Evolutionary conservation across 768 basidiomycete genomes (phyloP).

Genomic region (Boletus coccyginus): DNA sequence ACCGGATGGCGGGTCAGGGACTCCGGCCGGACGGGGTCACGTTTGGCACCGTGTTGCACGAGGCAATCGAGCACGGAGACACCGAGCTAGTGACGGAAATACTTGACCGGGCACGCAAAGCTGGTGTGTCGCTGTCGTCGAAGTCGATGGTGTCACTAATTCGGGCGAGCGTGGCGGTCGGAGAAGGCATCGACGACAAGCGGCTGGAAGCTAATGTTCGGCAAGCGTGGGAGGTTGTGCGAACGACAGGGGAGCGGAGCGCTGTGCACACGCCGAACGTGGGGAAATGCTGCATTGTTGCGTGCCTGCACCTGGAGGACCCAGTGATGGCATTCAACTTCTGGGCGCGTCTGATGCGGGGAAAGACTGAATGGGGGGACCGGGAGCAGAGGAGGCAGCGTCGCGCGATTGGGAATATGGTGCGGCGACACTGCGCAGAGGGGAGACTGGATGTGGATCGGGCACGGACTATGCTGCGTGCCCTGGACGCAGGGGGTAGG

Average conservation of each 20-base stretch:
- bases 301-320: conserved; percentile 48
- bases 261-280: conserved; percentile 43
- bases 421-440: conserved; percentile 28
- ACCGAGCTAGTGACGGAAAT: conserved; percentile 42
- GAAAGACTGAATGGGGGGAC: conserved; percentile 48
- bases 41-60: conserved; percentile 62
- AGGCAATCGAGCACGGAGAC: conserved; percentile 48
- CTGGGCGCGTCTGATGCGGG: conserved; percentile 50
- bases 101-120: conserved; percentile 37
- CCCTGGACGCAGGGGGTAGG: conserved; percentile 10
- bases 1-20: conserved; percentile 47
- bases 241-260: conserved; percentile 33
- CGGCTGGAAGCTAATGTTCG: conserved; percentile 36
- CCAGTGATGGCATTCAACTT: conserved; percentile 56
- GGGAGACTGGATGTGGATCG: conserved; percentile 25
- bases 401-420: conserved; percentile 34
- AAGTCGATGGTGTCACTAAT: conserved; percentile 52
- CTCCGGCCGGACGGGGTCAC: conserved; percentile 52
- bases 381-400: conserved; percentile 44
- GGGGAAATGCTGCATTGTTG: conserved; percentile 49
- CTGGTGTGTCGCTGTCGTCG: conserved; percentile 39
- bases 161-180: conserved; percentile 36
- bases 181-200: conserved; percentile 24
- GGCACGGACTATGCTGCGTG: conserved; percentile 20
- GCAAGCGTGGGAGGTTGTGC: conserved; percentile 42